phyloP scores from a whole-genome alignment of 495 filamentous ascomycete species.

The Barbatosphaeria neglecta region DNA sequence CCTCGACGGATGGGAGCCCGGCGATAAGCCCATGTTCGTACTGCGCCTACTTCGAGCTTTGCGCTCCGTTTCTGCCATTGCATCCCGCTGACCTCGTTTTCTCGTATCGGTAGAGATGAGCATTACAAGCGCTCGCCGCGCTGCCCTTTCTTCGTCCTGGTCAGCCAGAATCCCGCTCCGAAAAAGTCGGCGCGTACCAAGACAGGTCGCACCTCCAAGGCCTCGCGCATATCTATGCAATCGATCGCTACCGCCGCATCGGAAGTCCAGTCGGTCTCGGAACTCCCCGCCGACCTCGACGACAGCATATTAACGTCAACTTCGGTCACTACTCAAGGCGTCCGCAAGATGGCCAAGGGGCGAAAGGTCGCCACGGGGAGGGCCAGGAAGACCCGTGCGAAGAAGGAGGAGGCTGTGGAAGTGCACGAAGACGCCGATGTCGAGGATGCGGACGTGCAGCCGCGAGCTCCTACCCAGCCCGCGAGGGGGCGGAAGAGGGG shows the following conservation, averaged over 20 bases:
- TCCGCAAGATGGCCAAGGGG: slow-evolving; percentile 34
- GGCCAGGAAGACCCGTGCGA: slow-evolving; percentile 40
- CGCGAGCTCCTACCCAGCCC: slow-evolving; percentile 25
- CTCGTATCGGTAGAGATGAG: slow-evolving; percentile 54
- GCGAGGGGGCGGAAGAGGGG: slow-evolving; percentile 51
- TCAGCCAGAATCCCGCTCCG: slow-evolving; percentile 28
- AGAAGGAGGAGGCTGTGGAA: slow-evolving; percentile 49
- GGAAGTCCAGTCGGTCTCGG: slow-evolving; percentile 34
- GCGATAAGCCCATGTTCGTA: slow-evolving; percentile 76
- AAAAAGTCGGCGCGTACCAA: slow-evolving; percentile 44
- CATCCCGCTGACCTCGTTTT: too few relatives aligned
- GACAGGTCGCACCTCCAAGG: slow-evolving; percentile 48
- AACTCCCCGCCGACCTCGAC: slow-evolving; percentile 46
- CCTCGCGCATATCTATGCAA: slow-evolving; percentile 59
- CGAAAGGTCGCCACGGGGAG: slow-evolving; percentile 20
- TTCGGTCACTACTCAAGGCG: slow-evolving; percentile 42
- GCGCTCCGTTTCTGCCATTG: too few relatives aligned
- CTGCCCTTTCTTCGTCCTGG: slow-evolving; percentile 68
- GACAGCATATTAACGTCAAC: slow-evolving; percentile 56
- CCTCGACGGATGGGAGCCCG: slow-evolving; percentile 84
- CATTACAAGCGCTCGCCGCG: slow-evolving; percentile 66
- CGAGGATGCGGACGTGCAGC: slow-evolving; percentile 28
- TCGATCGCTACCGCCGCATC: slow-evolving; percentile 44
- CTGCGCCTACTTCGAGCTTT: slow-evolving; percentile 9
- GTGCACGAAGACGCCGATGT: slow-evolving; percentile 26